Base-by-base conservation (phyloP, 768 basidiomycete genomes). In the button mushroom (Agaricus bisporus) region DNA sequence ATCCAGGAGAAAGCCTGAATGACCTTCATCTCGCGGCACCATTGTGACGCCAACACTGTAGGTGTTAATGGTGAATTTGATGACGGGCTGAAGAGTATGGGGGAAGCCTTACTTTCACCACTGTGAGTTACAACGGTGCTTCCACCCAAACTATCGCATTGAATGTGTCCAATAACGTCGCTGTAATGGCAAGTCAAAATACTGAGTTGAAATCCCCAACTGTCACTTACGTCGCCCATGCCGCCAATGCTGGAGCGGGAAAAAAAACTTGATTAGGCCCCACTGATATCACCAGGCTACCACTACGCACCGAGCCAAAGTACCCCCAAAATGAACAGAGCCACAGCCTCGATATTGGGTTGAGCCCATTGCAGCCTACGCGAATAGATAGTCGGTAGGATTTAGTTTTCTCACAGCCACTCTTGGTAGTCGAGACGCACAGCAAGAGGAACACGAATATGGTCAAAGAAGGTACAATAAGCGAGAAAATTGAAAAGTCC, bases 1-100 rank as follows among this genome's bases (percentile, higher is more conserved):
- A 79, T 73, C 89, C 89, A 91, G 0, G 88, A 89, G 64, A 91
- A 80, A 2, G 85, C 87, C 59, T 89, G 79, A 32, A 88, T 74
- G 43, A 83, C 82, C 66, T 86, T 88, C 84, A 90, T 86, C 63
- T 88, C 80, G 64, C 87, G 85, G 64, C 89, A 91, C 59, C 77
- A 90, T 25, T 70, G 64, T 59, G 72, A 70, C 7, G 68, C 67
- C 48, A 78, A 77, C 52, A 80, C 89, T 90, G 49, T 22, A 22
- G 9, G 42, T 26, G 48, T 28, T 44, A 59, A 56, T 56, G 58
- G 32, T 55, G 20, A 55, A 11, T 28, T 41, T 12, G 41, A 36
- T 28, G 26, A 17, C 36, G 10, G 41, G 29, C 53, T 25, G 20
- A 41, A 32, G 10, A 28, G 7, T 44, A 17, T 26, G 48, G 49